Evolutionary conservation across 2,329 filamentous ascomycete genomes (phyloP).

Genomic region (Hirsutella thompsonii): DNA sequence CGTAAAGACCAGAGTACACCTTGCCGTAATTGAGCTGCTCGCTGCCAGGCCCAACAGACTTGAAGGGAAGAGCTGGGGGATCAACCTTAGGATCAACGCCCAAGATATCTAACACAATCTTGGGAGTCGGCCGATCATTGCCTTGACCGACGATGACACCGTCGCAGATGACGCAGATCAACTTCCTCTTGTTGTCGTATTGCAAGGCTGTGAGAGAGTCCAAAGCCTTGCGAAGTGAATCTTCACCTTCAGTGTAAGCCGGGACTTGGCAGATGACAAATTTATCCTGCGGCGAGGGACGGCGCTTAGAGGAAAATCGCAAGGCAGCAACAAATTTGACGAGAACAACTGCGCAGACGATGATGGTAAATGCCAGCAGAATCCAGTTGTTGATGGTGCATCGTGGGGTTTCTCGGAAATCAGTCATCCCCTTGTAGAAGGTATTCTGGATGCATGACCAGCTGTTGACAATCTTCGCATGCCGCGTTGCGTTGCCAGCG

Average conservation of each 20-base stretch:
- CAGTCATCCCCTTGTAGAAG: constrained; percentile 71
- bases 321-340: constrained; percentile 88
- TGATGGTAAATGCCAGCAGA: constrained; percentile 71
- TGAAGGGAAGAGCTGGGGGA: constrained; percentile 86
- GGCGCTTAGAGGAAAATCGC: constrained; percentile 83
- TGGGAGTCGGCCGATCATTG: constrained; percentile 92
- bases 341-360: constrained; percentile 67
- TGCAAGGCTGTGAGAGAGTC: constrained; percentile 89
- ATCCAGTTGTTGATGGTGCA: constrained; percentile 91
- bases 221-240: constrained; percentile 81
- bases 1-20: constrained; percentile 94
- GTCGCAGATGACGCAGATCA: constrained; percentile 93
- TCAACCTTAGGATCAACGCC: constrained; percentile 96
- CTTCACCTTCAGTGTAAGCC: constrained; percentile 95
- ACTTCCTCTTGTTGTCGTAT: constrained; percentile 97
- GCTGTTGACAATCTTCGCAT: constrained; percentile 45
- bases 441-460: constrained; percentile 70
- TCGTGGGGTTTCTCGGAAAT: constrained; percentile 65
- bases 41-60: constrained; percentile 75
- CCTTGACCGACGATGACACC: constrained; percentile 93
- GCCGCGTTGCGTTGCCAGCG: constrained; percentile 36
- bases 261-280: constrained; percentile 98
- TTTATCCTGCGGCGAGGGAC: constrained; percentile 86
- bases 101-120: constrained; percentile 94
- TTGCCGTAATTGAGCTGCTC: constrained; percentile 98